Evolutionary conservation across 306 rosid species (phyloP).

Genomic region (Notholithocarpus densiflorus): DNA sequence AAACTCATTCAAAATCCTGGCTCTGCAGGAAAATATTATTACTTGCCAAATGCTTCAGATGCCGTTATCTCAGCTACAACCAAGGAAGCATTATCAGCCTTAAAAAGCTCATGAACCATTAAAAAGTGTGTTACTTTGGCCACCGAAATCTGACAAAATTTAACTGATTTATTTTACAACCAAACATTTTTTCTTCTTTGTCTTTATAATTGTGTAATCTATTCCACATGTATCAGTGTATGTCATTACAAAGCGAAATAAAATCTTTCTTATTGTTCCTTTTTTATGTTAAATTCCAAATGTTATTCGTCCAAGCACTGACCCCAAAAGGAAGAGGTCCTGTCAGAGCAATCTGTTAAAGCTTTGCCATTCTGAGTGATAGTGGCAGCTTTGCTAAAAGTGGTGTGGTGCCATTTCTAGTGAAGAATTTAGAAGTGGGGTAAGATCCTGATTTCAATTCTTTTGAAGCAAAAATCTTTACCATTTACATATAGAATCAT

Average conservation of each 20-base stretch:
- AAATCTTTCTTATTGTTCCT: background rate
- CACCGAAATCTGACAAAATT: background rate
- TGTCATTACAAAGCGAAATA: background rate
- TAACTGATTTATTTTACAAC: background rate
- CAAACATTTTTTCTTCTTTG: background rate
- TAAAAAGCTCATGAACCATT: conserved; percentile 60
- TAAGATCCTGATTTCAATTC: background rate
- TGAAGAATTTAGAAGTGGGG: background rate
- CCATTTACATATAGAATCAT: background rate
- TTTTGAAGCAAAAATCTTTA: background rate
- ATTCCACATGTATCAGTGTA: background rate
- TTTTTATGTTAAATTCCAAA: background rate
- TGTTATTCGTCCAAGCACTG: background rate
- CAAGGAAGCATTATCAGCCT: conserved; percentile 74
- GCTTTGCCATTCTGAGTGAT: background rate
- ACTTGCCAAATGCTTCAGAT: conserved; percentile 96
- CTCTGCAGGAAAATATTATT: conserved; percentile 86
- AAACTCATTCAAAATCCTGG: conserved; percentile 11
- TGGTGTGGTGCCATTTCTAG: background rate
- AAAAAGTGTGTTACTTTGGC: background rate
- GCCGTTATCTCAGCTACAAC: conserved; percentile 85
- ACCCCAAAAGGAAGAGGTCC: background rate
- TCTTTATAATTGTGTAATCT: background rate
- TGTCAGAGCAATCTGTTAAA: background rate
- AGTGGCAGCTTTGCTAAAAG: background rate